Evolutionary conservation across 225 moss, liverwort and hornwort genomes (phyloP).

Genomic region (Physcomitrellopsis africana): DNA sequence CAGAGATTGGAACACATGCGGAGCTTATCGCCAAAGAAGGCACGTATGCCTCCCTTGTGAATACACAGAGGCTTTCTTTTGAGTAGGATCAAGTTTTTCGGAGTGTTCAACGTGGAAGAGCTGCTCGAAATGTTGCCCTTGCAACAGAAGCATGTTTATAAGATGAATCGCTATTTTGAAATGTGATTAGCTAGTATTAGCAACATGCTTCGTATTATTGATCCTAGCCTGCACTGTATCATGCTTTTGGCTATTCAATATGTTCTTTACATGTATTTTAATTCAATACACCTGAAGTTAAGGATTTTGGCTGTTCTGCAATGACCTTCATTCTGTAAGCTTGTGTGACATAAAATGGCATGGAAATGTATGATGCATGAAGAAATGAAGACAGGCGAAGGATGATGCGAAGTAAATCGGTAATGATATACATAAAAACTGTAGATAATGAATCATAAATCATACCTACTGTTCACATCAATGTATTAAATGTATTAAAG

Average conservation of each 20-base stretch:
- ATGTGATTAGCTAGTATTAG: conserved; percentile 15
- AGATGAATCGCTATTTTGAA: conserved; percentile 20
- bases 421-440: too few relatives aligned
- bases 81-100: conserved; percentile 49
- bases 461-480: too few relatives aligned
- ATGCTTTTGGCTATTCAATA: not conserved
- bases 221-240: conserved; percentile 3
- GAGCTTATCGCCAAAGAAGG: conserved; percentile 74
- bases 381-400: too few relatives aligned
- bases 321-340: not conserved
- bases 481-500: too few relatives aligned
- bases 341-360: not conserved
- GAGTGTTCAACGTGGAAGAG: not conserved
- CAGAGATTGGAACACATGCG: conserved; percentile 84
- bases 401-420: too few relatives aligned
- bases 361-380: too few relatives aligned
- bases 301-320: not conserved
- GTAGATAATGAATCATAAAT: too few relatives aligned
- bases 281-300: not conserved
- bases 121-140: conserved; percentile 28
- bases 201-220: too few relatives aligned
- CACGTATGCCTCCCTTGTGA: conserved; percentile 77
- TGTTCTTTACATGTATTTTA: not conserved
- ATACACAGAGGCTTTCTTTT: conserved; percentile 81
- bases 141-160: conserved; percentile 22